Evolutionary conservation across 2,329 filamentous ascomycete species (phyloP), one percentile per base, ranked within the genome.

Genomic region (Gnomoniopsis smithogilvyi): DNA sequence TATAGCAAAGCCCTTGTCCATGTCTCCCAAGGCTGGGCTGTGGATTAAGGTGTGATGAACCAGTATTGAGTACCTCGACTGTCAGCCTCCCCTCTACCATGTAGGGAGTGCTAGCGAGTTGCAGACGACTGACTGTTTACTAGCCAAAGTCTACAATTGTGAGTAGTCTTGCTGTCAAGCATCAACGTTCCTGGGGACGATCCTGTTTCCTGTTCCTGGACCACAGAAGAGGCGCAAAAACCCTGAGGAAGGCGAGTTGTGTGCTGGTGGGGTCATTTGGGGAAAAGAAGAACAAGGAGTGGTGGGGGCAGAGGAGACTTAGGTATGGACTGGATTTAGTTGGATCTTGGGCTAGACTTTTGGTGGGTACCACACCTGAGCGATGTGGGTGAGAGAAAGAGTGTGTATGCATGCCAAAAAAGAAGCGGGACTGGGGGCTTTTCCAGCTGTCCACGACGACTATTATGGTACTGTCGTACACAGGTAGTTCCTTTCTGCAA

Each of bases 291-390:
- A 51, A 36, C 36, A 30, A 26, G 48, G 22, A 34, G 24, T 47
- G n/a, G n/a, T 52, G 51, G 56, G 45, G 46, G 47, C 41, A 57
- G 48, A 22, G 43, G 26, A 38, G 52, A 49, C 43, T 26, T 24
- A 26, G 46, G 43, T 54, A 54, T 61, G 54, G 33, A 50, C 43
- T 47, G 51, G 34, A 61, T 54, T 51, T 58, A 54, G 55, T 61
- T 61, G 59, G 59, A 58, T 38, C 30, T 38, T 48, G 30, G 30
- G 54, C 45, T 45, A 30, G n/a, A 47, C 22, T n/a, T n/a, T n/a
- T 41, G 54, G 50, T 53, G 52, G 54, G 58, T 34, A 41, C 34
- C n/a, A 43, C 38, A 15, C 15, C 38, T 43, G 38, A 14, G 38
- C 38, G 38, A 43, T 19, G 15, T 30, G 4, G 26, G 26, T 30